Evolutionary conservation across 352 stramenopile genomes (phyloP), one percentile per base, ranked within the genome.

Genomic region (Phytophthora sp.): DNA sequence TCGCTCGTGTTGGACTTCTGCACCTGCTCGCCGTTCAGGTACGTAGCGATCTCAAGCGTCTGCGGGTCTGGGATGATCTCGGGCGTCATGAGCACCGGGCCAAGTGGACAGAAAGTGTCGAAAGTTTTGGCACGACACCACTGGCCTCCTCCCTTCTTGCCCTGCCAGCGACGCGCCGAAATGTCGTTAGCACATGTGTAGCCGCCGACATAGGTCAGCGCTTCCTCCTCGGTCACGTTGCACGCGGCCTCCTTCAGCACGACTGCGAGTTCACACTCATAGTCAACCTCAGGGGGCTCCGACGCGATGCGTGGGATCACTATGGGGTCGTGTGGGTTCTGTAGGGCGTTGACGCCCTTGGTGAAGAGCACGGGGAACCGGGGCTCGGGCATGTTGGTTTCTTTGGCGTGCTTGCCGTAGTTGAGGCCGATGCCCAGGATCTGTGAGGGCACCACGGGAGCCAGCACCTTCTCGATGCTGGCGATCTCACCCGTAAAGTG

Each of bases 181-280:
- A 98, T 88, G 60, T 97, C 90, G 66, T 96, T 94, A 18, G 84
- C 84, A 59, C 82, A 93, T 35, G 88, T 95, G 73, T 97, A 97
- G 0, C 90, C 92, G 38, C 85, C 89, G 4, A 98, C 90, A 63
- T 88, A 96, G 23, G 79, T 80, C 41, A 97, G 69, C 39, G 90
- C 92, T 31, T 96, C 84, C 47, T 90, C 67, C 51, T 89, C 80
- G 13, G 81, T 88, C 30, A 97, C 88, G 59, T 97, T 80, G 57
- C 90, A 94, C 68, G 82, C 90, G 12, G 62, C 67, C 45, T 92
- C 79, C n/a, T 86, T 85, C 26, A 97, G 86, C 42, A 98, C 74
- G 1, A 98, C 86, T 0, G 89, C 92, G 23, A 98, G 77, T 61
- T 98, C 92, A 62, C 89, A 96, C 58, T 98, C 92, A 53, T 97